Conservation (phyloP, 331 rosid genomes). For the Quercus phellos region DNA sequence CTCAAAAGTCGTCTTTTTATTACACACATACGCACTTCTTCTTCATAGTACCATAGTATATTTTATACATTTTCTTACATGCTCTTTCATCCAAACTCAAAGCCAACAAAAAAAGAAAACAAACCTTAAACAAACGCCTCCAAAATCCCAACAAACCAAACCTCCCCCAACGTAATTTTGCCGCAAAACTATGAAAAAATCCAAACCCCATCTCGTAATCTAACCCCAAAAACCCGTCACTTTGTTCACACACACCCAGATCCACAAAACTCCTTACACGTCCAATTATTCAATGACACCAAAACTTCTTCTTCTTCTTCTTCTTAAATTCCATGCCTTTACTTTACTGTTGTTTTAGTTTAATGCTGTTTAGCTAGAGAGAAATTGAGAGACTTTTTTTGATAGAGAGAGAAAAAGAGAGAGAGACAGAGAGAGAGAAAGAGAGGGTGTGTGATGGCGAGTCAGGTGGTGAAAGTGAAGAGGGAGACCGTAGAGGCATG, state of each 20-base stretch:
- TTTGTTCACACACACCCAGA: conserved; percentile 29
- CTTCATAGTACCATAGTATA: no score
- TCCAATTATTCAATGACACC: background rate
- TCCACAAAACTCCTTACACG: conserved; percentile 31
- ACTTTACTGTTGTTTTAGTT: conserved; percentile 5
- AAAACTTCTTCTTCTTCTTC: background rate
- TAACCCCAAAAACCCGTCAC: conserved; percentile 28
- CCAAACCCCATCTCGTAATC: conserved; percentile 40
- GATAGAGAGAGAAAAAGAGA: background rate
- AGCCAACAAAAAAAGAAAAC: background rate
- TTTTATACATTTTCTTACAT: background rate
- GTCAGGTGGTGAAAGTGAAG: conserved; percentile 46
- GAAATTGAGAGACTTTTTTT: background rate
- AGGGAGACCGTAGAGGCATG: conserved; percentile 48
- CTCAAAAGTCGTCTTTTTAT: background rate
- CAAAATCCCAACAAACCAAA: conserved; percentile 23
- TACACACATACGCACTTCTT: no score
- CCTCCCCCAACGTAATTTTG: conserved; percentile 30
- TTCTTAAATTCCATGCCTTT: background rate
- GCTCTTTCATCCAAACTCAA: conserved; percentile 9
- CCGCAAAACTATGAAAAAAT: conserved; percentile 9
- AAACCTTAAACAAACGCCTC: background rate
- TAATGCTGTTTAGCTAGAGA: conserved; percentile 24
- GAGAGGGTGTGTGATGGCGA: conserved; percentile 28
- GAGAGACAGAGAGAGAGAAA: background rate